Evolutionary conservation across 768 basidiomycete genomes (phyloP).

Genomic region (Auricularia cornea): DNA sequence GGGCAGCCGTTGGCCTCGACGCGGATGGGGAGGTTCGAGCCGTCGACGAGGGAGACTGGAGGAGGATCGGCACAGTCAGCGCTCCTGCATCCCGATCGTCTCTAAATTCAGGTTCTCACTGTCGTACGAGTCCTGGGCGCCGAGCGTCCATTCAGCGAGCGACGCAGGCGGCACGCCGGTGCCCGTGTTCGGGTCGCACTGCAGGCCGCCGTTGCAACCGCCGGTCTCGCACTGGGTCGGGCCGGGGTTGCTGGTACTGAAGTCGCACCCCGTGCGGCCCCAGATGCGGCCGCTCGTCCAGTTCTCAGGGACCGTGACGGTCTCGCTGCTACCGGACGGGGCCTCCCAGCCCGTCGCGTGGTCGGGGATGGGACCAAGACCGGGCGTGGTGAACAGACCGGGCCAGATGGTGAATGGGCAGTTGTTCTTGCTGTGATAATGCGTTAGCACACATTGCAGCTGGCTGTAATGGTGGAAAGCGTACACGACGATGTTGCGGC

Average conservation of each 20-base stretch:
- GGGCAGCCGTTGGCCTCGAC: conserved; percentile 9
- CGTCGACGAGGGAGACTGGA: conserved; percentile 10
- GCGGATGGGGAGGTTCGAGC: conserved; percentile 9
- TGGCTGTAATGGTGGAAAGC: not conserved
- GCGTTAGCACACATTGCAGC: not conserved
- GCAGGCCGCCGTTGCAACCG: conserved; percentile 8
- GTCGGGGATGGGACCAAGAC: conserved; percentile 4
- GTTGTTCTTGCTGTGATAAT: not conserved
- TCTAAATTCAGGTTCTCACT: not conserved
- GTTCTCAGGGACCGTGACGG: conserved; percentile 14
- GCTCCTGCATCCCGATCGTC: not conserved
- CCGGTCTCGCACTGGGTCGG: conserved; percentile 3
- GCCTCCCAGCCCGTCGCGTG: conserved; percentile 15
- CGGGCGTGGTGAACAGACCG: conserved; percentile 9
- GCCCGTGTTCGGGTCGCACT: conserved; percentile 5
- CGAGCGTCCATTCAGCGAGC: conserved; percentile 5
- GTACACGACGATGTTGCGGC: not conserved
- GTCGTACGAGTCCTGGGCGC: not conserved
- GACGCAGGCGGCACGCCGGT: conserved; percentile 8
- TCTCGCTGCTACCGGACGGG: conserved; percentile 1
- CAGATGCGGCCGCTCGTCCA: conserved; percentile 17
- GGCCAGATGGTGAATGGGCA: conserved; percentile 4
- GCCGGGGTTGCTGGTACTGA: not conserved
- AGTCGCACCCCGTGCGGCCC: conserved; percentile 4
- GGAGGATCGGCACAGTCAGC: not conserved